Percentiles rank a stretch among this genome's conserved stretches.
Conservation (phyloP, 2,329 filamentous ascomycete genomes). For the Didymella keratinophila region DNA sequence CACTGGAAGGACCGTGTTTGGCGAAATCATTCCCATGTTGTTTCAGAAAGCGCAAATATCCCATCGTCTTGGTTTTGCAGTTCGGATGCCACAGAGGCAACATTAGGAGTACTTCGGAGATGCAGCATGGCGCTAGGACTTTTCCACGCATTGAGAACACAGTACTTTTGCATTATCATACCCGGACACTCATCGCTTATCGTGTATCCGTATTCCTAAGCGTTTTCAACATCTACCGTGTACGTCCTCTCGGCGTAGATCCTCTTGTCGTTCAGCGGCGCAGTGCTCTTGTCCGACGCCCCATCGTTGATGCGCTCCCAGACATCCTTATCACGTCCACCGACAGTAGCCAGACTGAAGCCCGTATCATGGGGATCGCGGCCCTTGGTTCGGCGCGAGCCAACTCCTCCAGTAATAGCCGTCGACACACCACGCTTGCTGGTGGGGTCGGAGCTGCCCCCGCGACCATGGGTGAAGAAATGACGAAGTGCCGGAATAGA, state of each 20-base stretch:
- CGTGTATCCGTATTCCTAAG: background rate
- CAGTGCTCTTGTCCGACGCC: slow-evolving; percentile 24
- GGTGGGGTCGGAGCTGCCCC: slow-evolving; percentile 24
- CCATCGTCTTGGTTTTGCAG: too few species aligned
- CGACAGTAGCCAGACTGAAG: slow-evolving; percentile 24
- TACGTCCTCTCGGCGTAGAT: slow-evolving; percentile 24
- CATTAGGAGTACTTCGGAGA: too few species aligned
- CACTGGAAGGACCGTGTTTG: too few species aligned
- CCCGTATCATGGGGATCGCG: slow-evolving; percentile 22
- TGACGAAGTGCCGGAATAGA: slow-evolving; percentile 31
- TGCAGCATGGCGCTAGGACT: too few species aligned
- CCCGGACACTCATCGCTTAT: too few species aligned
- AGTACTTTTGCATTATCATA: too few species aligned
- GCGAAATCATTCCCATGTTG: too few species aligned
- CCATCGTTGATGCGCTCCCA: slow-evolving; percentile 31
- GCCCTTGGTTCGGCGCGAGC: slow-evolving; percentile 5
- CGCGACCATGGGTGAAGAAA: slow-evolving; percentile 19
- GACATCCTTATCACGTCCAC: slow-evolving; percentile 23
- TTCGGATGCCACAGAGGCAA: too few species aligned
- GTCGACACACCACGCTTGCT: background rate
- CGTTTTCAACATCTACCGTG: slow-evolving; percentile 25
- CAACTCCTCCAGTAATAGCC: background rate
- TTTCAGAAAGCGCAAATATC: too few species aligned
- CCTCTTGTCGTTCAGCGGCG: slow-evolving; percentile 22
- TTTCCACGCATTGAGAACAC: too few species aligned